Conservation (phyloP, 805 yeast genomes). For the Spathaspora girioi region DNA sequence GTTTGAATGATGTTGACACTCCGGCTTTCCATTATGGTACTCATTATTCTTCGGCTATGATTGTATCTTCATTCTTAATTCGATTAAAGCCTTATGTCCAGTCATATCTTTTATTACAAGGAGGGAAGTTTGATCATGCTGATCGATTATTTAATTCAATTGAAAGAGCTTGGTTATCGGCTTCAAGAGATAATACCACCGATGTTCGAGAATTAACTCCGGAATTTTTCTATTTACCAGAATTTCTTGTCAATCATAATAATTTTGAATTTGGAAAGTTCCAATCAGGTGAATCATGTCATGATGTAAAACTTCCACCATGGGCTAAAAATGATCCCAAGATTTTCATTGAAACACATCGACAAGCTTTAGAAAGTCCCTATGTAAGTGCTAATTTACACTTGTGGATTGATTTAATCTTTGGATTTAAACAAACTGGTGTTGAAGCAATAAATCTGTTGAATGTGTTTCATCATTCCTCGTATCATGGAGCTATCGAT, state of each 20-base stretch:
- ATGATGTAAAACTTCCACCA: slow-evolving; percentile 69
- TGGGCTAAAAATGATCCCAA: slow-evolving; percentile 83
- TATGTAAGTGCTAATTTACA: slow-evolving; percentile 75
- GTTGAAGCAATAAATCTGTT: slow-evolving; percentile 58
- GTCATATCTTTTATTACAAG: slow-evolving; percentile 74
- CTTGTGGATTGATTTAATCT: slow-evolving; percentile 81
- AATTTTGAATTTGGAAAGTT: slow-evolving; percentile 65
- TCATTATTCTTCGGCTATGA: slow-evolving; percentile 92
- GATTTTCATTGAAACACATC: slow-evolving; percentile 66
- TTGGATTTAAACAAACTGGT: slow-evolving; percentile 80
- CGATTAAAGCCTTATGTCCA: slow-evolving; percentile 78
- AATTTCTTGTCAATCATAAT: slow-evolving; percentile 65
- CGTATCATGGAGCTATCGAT: slow-evolving; percentile 82
- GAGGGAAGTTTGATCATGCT: slow-evolving; percentile 86
- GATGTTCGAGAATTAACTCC: slow-evolving; percentile 88
- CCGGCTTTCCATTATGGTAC: slow-evolving; percentile 93
- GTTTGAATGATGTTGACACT: slow-evolving; percentile 52
- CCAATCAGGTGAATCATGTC: slow-evolving; percentile 58
- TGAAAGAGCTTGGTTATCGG: slow-evolving; percentile 76
- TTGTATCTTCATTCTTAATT: slow-evolving; percentile 76
- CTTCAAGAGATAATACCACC: slow-evolving; percentile 74
- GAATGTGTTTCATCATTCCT: slow-evolving; percentile 79
- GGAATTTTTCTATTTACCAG: slow-evolving; percentile 81
- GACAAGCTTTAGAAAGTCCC: slow-evolving; percentile 81
- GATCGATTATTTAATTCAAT: slow-evolving; percentile 76